Evolutionary conservation across 768 basidiomycete species (phyloP), one percentile per base, ranked within the genome.

Genomic region (Hericium alpestre): DNA sequence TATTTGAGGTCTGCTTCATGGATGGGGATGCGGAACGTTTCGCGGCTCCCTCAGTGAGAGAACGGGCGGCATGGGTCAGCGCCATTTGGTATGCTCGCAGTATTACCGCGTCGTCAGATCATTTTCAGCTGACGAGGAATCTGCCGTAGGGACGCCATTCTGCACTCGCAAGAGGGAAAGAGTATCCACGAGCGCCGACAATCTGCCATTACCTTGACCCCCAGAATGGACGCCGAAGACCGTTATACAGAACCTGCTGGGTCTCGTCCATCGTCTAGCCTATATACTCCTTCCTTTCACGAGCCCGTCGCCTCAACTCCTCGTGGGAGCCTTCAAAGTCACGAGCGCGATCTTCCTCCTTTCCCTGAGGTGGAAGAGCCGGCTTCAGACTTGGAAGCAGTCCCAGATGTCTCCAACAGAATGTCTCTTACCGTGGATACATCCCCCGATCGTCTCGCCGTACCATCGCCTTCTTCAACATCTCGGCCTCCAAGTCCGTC

Each of bases 51-150:
- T 81, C 81, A 20, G 76, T 80, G 25, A 74, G 77, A 58, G 84
- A 86, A 56, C 74, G 87, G 53, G 86, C 85, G 3, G 76, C 76
- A 9, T 90, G 87, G 87, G 77, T 90, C 52, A 84, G 83, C 63
- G 79, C 82, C 3, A 80, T 89, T 50, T 90, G 87, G 87, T 87
- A 66, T 64, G 74, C 65, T 10, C 8, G 9, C 32, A 32, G 32
- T 32, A 32, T 32, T 10, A 32, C 32, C 32, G 32, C 6, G 25
- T 27, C 25, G 25, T 32, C 32, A 32, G 32, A 32, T 20, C 39
- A 37, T 49, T 23, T 12, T 12, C 2, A 38, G 10, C 59, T 52
- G 15, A 43, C 23, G 49, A 7, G 38, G 25, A 11, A 15, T 20
- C 23, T 46, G 40, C 56, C 13, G 4, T 61, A 86, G 86, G 86